These are phyloP conservation scores for Plectosphaerella cucumerina DNA, from an alignment of 2,329 filamentous ascomycete species.

Conservation along the genomic window DNA sequence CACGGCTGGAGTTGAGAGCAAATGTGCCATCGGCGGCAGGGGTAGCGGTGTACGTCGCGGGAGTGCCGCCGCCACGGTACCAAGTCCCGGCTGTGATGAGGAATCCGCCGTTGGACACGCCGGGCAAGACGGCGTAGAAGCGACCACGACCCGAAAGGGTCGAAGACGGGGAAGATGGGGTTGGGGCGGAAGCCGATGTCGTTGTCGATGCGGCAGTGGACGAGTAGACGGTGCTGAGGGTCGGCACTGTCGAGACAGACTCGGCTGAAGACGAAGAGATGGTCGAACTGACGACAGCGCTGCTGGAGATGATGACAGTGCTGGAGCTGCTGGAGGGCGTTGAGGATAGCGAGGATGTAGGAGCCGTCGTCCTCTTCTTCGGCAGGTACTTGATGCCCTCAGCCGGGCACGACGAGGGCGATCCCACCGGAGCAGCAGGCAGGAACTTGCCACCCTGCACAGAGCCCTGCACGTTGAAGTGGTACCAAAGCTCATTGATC, in stretches of 20 bases:
- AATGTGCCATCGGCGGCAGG: conserved; percentile 15
- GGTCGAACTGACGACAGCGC: conserved; percentile 10
- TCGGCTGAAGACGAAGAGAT: background rate
- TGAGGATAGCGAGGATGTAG: conserved; percentile 3
- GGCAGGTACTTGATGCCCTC: conserved; percentile 61
- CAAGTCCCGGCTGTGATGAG: conserved; percentile 19
- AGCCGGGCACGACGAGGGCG: conserved; percentile 58
- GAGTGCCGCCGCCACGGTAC: conserved; percentile 20
- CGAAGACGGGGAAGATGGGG: conserved; percentile 2
- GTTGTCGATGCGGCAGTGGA: conserved; percentile 4
- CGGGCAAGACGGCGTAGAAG: conserved; percentile 9
- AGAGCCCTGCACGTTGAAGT: conserved; percentile 58
- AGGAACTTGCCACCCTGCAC: conserved; percentile 59
- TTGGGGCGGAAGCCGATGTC: conserved; percentile 3
- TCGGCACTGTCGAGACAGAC: background rate
- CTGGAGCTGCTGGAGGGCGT: conserved; percentile 3
- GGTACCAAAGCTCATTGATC: conserved; percentile 56
- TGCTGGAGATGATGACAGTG: conserved; percentile 3
- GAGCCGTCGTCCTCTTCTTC: conserved; percentile 31
- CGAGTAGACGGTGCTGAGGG: background rate
- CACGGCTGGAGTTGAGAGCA: conserved; percentile 18
- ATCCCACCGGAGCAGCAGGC: conserved; percentile 49
- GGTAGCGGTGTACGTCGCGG: conserved; percentile 19
- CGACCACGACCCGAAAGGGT: conserved; percentile 12
- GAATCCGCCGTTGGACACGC: conserved; percentile 8